Percentiles rank a stretch among this genome's conserved stretches.
Evolutionary conservation across 2,329 filamentous ascomycete species (phyloP).

Genomic region (Colletotrichum sp.): DNA sequence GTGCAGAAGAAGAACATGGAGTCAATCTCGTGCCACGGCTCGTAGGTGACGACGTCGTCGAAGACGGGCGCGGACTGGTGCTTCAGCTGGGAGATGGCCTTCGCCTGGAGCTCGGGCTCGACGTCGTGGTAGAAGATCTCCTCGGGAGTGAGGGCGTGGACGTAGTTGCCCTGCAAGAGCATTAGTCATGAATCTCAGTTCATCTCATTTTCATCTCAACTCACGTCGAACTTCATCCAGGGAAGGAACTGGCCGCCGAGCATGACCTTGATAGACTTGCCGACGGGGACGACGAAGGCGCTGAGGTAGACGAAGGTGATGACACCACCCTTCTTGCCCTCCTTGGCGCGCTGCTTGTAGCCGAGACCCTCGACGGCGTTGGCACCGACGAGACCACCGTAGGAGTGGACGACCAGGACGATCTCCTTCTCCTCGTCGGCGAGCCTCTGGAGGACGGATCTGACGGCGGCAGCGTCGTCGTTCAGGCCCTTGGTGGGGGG

Average conservation of each 20-base stretch:
- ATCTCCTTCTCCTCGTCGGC: slow-evolving; percentile 42
- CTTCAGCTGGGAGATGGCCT: slow-evolving; percentile 18
- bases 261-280: slow-evolving; percentile 26
- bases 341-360: slow-evolving; percentile 33
- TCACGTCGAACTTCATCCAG: slow-evolving; percentile 31
- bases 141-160: background rate
- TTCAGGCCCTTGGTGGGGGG: slow-evolving; percentile 27
- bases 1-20: slow-evolving; percentile 29
- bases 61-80: slow-evolving; percentile 19
- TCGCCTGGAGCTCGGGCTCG: slow-evolving; percentile 1
- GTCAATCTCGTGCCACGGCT: slow-evolving; percentile 31
- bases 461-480: slow-evolving; percentile 37
- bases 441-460: slow-evolving; percentile 28
- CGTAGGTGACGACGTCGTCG: slow-evolving; percentile 25
- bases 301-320: slow-evolving; percentile 39
- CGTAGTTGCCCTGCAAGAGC: background rate
- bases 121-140: slow-evolving; percentile 31
- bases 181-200: background rate
- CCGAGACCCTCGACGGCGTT: slow-evolving; percentile 41
- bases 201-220: background rate
- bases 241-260: slow-evolving; percentile 27
- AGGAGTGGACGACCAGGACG: slow-evolving; percentile 47
- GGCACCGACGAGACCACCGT: slow-evolving; percentile 43
- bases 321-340: slow-evolving; percentile 42
- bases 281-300: slow-evolving; percentile 34